These are phyloP conservation scores for Fusarium beomiforme DNA, from an alignment of 2,329 filamentous ascomycete species.

Conservation along the genomic window DNA sequence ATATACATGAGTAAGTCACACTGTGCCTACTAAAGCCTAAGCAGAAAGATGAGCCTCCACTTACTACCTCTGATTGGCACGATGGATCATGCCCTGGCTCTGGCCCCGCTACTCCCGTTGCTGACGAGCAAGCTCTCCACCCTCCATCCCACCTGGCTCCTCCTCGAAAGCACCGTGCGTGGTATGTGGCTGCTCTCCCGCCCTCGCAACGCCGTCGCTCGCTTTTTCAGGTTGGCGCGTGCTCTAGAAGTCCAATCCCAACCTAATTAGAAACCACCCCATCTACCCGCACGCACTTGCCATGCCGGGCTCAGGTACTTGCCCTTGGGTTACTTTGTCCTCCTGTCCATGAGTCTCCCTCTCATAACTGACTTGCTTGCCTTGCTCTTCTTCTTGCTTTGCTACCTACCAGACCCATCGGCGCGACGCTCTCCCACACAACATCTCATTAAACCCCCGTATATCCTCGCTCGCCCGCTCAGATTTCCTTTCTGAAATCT, in stretches of 20 bases:
- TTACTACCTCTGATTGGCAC: constrained; percentile 21
- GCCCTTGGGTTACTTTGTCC: constrained; percentile 39
- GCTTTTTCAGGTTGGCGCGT: constrained; percentile 36
- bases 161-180: constrained; percentile 43
- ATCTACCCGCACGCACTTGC: constrained; percentile 19
- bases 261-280: constrained; percentile 33
- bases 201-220: constrained; percentile 33
- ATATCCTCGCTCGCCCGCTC: constrained; percentile 41
- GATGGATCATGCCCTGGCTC: constrained; percentile 9
- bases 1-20: constrained; percentile 6
- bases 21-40: constrained; percentile 20
- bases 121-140: constrained; percentile 33
- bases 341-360: constrained; percentile 30
- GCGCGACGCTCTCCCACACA: constrained; percentile 40
- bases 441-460: constrained; percentile 49
- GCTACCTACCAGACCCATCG: constrained; percentile 6
- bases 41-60: constrained; percentile 11
- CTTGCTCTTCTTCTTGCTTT: constrained; percentile 16
- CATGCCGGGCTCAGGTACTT: constrained; percentile 19
- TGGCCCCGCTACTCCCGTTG: constrained; percentile 29
- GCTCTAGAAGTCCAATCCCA: constrained; percentile 34
- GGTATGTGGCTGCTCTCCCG: constrained; percentile 42
- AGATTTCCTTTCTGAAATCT: constrained; percentile 45
- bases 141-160: constrained; percentile 34
- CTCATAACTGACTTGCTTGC: constrained; percentile 21